A percentile compares a stretch with the other conserved stretches of the same genome.
phyloP scores from a whole-genome alignment of 805 yeast species.

The Kazachstania kunashirensis region DNA sequence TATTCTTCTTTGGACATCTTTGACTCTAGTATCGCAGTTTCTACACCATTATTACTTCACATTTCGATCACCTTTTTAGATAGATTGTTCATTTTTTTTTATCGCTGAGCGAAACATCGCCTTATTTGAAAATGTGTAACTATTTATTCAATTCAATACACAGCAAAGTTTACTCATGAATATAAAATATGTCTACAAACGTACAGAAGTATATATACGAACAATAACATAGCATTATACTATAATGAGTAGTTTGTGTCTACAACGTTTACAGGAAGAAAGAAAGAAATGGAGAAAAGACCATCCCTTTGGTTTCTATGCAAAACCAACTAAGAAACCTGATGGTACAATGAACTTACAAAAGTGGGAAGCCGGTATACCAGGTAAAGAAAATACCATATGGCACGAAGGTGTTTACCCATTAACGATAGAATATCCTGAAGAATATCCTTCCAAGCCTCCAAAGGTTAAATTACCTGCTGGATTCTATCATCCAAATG shows the following conservation, averaged over 20 bases:
- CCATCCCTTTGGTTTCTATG: conserved; percentile 95
- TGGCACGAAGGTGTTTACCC: conserved; percentile 94
- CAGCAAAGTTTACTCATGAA: no score
- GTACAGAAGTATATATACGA: no score
- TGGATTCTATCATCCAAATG: conserved; percentile 92
- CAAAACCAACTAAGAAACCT: conserved; percentile 70
- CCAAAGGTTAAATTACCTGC: conserved; percentile 87
- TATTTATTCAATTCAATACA: no score
- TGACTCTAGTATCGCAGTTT: no score
- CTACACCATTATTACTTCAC: no score
- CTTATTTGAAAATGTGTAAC: no score
- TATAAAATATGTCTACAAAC: no score
- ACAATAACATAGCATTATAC: no score
- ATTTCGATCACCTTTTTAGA: no score
- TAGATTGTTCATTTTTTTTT: no score
- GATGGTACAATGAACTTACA: conserved; percentile 83
- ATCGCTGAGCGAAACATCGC: no score
- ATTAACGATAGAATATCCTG: conserved; percentile 69
- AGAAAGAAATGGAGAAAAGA: conserved; percentile 94
- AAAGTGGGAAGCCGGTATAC: conserved; percentile 90
- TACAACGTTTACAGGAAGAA: conserved; percentile 84
- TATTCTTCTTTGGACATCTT: conserved; percentile 35
- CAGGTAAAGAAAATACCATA: conserved; percentile 76
- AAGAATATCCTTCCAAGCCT: conserved; percentile 93
- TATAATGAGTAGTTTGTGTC: conserved; percentile 49